Evolutionary conservation across 148 eudicot genomes (phyloP).

Genomic region (Dianthus caryophyllus): DNA sequence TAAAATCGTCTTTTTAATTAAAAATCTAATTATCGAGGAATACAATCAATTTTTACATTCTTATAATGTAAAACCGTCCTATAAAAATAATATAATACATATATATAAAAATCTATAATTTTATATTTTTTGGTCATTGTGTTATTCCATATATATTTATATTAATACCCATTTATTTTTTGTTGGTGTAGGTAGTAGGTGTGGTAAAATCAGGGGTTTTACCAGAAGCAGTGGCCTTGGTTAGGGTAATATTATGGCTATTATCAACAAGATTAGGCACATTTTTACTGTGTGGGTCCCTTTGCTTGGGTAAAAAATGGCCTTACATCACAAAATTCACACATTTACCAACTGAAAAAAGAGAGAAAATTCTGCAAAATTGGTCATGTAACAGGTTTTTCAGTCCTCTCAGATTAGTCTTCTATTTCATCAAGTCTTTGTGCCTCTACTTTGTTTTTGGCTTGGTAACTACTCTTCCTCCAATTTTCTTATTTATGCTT

Average conservation of each 20-base stretch:
- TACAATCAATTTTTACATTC: too few species aligned
- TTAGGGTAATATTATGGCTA: conserved; percentile 33
- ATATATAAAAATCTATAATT: too few species aligned
- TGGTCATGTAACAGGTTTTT: conserved; percentile 47
- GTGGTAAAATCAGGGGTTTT: conserved; percentile 31
- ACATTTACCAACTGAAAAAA: conserved; percentile 35
- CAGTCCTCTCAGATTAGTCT: conserved; percentile 54
- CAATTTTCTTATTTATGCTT: too few species aligned
- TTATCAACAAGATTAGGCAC: conserved; percentile 68
- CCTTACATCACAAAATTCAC: conserved; percentile 56
- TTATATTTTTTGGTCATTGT: too few species aligned
- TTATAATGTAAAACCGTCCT: too few species aligned
- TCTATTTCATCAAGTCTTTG: conserved; percentile 50
- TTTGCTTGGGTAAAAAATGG: conserved; percentile 47
- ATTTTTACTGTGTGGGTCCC: conserved; percentile 48
- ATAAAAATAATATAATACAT: too few species aligned
- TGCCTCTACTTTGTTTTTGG: conserved; percentile 53
- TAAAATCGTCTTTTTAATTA: too few species aligned
- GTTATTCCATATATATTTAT: too few species aligned
- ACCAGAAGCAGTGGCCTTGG: conserved; percentile 42
- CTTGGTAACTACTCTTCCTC: conserved; percentile 33
- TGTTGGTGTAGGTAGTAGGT: conserved; percentile 37
- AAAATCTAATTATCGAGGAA: too few species aligned
- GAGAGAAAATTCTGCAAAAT: conserved; percentile 50
- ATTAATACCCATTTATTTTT: too few species aligned